phyloP scores from a whole-genome alignment of 2,329 filamentous ascomycete species.

The Verticillium isaacii region DNA sequence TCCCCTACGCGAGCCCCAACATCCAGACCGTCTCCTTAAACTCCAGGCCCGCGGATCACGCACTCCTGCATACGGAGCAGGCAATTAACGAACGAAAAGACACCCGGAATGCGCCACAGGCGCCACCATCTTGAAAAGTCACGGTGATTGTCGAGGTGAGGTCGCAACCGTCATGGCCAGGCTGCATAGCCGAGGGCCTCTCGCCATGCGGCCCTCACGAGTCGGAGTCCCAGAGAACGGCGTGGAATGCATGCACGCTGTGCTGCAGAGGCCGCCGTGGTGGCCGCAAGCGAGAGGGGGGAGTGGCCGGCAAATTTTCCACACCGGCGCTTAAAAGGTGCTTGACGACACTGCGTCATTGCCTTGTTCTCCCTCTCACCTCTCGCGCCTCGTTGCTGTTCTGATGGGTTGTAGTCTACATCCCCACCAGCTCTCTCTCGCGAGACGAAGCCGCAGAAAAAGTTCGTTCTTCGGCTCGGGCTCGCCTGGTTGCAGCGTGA shows the following conservation, averaged over 20 bases:
- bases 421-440: too few species aligned
- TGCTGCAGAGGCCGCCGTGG: conserved; percentile 6
- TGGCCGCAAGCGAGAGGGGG: conserved; percentile 2
- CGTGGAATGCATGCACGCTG: conserved; percentile 11
- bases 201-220: conserved; percentile 22
- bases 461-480: conserved; percentile 13
- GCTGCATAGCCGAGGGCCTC: conserved; percentile 34
- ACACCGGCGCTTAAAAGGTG: background rate
- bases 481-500: background rate
- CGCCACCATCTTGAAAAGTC: conserved; percentile 8
- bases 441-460: background rate
- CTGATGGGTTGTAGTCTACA: background rate
- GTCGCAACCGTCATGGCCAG: conserved; percentile 8
- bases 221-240: conserved; percentile 7
- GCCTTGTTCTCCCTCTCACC: background rate
- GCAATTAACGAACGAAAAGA: background rate
- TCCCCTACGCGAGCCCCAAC: background rate
- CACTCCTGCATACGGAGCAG: background rate
- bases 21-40: background rate
- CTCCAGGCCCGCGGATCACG: background rate
- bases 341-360: background rate
- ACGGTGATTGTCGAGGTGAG: background rate
- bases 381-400: background rate
- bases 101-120: conserved; percentile 7
- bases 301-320: background rate